Percentiles rank a stretch among this genome's conserved stretches.
phyloP scores from a whole-genome alignment of 1,139 yeast species.

The Tardiomyces blankii region DNA sequence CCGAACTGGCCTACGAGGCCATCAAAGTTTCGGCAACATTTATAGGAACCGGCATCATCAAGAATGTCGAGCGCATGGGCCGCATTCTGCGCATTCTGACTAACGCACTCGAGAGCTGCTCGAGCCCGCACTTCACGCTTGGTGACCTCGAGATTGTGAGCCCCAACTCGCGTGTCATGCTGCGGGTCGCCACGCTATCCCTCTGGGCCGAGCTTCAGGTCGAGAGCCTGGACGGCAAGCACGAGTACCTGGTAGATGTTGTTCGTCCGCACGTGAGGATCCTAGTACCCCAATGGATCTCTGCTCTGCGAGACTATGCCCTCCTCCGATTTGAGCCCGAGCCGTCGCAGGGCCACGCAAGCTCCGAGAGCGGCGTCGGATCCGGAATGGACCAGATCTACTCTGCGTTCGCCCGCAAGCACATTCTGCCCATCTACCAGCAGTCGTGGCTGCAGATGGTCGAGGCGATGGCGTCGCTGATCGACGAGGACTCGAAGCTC shows the following conservation, averaged over 20 bases:
- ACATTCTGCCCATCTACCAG: conserved; percentile 40
- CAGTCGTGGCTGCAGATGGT: conserved; percentile 72
- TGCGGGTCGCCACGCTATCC: conserved; percentile 62
- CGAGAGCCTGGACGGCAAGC: conserved; percentile 23
- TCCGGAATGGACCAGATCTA: conserved; percentile 21
- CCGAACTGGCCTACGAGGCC: conserved; percentile 67
- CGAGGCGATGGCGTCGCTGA: conserved; percentile 60
- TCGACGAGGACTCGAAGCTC: conserved; percentile 39
- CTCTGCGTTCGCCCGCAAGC: conserved; percentile 19
- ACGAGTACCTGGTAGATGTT: conserved; percentile 32
- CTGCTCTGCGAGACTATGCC: conserved; percentile 65
- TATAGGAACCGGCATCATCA: conserved; percentile 44
- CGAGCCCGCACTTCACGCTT: conserved; percentile 27
- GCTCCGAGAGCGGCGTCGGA: conserved; percentile 1
- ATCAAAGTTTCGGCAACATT: conserved; percentile 72
- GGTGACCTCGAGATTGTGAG: conserved; percentile 33
- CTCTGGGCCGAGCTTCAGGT: conserved; percentile 83
- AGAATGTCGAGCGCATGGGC: conserved; percentile 36
- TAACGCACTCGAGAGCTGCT: conserved; percentile 49
- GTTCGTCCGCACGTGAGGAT: conserved; percentile 48
- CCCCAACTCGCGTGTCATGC: conserved; percentile 39
- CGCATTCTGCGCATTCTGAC: conserved; percentile 62
- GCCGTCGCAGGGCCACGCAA: conserved; percentile 17
- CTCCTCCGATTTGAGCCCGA: conserved; percentile 52
- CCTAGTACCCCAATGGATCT: conserved; percentile 70